Conservation (phyloP, 2,329 filamentous ascomycete genomes). For the Fusarium miscanthi region DNA sequence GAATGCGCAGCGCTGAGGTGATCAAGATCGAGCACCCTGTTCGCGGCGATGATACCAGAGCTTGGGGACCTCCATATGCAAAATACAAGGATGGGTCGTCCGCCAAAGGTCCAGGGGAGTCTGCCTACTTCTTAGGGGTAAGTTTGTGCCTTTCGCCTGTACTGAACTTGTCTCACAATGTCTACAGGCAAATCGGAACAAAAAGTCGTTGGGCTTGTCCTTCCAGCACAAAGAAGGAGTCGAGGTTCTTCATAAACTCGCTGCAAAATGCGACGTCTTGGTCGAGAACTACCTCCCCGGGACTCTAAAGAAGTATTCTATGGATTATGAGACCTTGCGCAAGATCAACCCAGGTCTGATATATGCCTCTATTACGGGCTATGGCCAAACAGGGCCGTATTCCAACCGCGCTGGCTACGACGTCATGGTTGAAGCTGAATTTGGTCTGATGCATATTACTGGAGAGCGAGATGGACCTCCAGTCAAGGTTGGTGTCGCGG, state of each 20-base stretch:
- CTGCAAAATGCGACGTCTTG: slow-evolving; percentile 86
- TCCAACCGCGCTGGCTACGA: slow-evolving; percentile 91
- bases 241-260: slow-evolving; percentile 86
- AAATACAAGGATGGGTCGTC: slow-evolving; percentile 72
- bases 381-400: slow-evolving; percentile 95
- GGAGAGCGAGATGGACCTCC: slow-evolving; percentile 87
- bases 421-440: slow-evolving; percentile 99
- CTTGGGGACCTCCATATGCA: slow-evolving; percentile 96
- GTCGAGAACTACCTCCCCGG: slow-evolving; percentile 98
- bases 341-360: slow-evolving; percentile 88
- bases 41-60: slow-evolving; percentile 91
- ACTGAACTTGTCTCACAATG: slow-evolving; percentile 25
- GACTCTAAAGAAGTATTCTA: slow-evolving; percentile 85
- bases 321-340: slow-evolving; percentile 86
- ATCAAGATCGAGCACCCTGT: slow-evolving; percentile 97
- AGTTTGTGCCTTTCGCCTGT: slow-evolving; percentile 19
- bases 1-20: slow-evolving; percentile 78
- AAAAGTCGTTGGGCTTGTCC: slow-evolving; percentile 91
- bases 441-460: slow-evolving; percentile 98
- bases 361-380: slow-evolving; percentile 96
- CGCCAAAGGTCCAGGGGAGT: slow-evolving; percentile 81
- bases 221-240: slow-evolving; percentile 89
- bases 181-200: slow-evolving; percentile 89
- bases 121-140: slow-evolving; percentile 93
- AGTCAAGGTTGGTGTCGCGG: slow-evolving; percentile 96